phyloP scores from a whole-genome alignment of 2,329 filamentous ascomycete species.

The Septoria linicola region DNA sequence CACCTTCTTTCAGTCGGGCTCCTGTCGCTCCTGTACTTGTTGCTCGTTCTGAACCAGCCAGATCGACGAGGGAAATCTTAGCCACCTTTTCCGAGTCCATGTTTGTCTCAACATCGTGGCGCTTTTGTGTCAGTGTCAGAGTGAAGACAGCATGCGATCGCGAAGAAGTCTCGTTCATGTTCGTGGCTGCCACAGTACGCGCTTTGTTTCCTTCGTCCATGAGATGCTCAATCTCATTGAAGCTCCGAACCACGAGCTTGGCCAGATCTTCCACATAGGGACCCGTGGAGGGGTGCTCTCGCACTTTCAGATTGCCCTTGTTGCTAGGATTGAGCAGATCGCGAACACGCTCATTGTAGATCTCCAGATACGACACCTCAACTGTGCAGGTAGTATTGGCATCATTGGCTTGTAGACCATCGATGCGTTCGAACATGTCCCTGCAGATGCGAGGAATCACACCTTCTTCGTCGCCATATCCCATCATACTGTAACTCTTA shows the following conservation, averaged over 20 bases:
- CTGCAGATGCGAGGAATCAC: slow-evolving; percentile 97
- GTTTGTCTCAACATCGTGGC: slow-evolving; percentile 84
- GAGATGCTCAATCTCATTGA: slow-evolving; percentile 91
- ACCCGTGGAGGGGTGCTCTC: slow-evolving; percentile 95
- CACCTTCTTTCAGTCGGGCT: slow-evolving; percentile 91
- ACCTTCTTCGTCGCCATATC: slow-evolving; percentile 91
- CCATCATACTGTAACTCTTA: slow-evolving; percentile 99
- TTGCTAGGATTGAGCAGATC: slow-evolving; percentile 93
- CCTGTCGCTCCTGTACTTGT: slow-evolving; percentile 96
- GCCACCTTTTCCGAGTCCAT: slow-evolving; percentile 98
- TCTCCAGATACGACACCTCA: slow-evolving; percentile 97
- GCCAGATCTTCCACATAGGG: slow-evolving; percentile 98
- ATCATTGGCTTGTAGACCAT: slow-evolving; percentile 65
- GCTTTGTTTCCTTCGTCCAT: slow-evolving; percentile 99
- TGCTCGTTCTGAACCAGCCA: slow-evolving; percentile 95
- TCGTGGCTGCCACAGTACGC: slow-evolving; percentile 93
- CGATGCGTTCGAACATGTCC: slow-evolving; percentile 92
- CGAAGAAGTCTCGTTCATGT: slow-evolving; percentile 99
- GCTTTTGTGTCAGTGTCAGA: slow-evolving; percentile 90
- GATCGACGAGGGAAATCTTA: slow-evolving; percentile 95
- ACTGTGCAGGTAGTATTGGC: slow-evolving; percentile 83
- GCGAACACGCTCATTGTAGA: slow-evolving; percentile 96
- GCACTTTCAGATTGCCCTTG: slow-evolving; percentile 93
- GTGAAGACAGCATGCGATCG: slow-evolving; percentile 98
- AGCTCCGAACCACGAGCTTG: slow-evolving; percentile 89